These are phyloP conservation scores for Mycena haematopus DNA, from an alignment of 768 basidiomycete species.

Conservation along the genomic window DNA sequence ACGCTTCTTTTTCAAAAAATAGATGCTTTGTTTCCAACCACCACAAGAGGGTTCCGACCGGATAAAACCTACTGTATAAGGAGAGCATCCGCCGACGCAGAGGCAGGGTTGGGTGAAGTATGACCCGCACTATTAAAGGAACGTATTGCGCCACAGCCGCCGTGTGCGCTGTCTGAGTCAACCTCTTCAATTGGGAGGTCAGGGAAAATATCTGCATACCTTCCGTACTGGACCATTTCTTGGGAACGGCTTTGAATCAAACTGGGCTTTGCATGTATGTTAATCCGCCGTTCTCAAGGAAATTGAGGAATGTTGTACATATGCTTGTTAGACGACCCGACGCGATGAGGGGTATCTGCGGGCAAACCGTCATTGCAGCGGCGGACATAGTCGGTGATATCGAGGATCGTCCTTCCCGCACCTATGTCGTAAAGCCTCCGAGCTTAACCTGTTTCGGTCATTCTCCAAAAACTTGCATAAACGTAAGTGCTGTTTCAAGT, in stretches of 20 bases:
- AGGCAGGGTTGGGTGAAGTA: background rate
- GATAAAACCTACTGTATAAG: background rate
- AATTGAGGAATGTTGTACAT: too few species aligned
- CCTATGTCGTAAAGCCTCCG: background rate
- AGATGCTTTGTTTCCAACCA: background rate
- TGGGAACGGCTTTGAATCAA: too few species aligned
- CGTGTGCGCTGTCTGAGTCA: conserved; percentile 3
- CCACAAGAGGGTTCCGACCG: background rate
- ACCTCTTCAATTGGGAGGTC: conserved; percentile 14
- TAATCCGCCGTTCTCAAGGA: background rate
- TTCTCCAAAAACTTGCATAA: background rate
- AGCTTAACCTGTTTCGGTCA: background rate
- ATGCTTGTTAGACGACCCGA: background rate
- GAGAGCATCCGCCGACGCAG: background rate
- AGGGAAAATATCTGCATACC: conserved; percentile 11
- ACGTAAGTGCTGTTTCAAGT: conserved; percentile 9
- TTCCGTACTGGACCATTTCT: conserved; percentile 8
- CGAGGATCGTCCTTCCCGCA: conserved; percentile 14
- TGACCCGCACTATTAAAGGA: background rate
- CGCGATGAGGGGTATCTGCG: too few species aligned
- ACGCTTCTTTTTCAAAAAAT: background rate
- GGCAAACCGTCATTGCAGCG: background rate
- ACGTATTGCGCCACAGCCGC: background rate
- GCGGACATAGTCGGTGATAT: conserved; percentile 16
- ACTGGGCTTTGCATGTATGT: background rate